Conservation (phyloP, 1,139 yeast genomes). For the Kazachstania sp. region DNA sequence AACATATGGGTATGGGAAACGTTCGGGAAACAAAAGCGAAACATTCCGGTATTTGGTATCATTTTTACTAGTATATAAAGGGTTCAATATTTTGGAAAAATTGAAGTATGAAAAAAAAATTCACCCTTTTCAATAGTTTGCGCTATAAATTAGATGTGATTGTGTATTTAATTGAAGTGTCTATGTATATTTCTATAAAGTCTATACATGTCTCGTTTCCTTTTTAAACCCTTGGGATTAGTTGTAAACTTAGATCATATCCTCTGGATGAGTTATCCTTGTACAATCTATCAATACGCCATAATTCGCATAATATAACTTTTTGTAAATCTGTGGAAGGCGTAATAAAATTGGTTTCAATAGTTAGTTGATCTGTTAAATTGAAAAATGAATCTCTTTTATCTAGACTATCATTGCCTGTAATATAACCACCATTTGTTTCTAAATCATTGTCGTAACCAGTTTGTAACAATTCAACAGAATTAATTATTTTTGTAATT, state of each 20-base stretch:
- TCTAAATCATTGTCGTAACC: constrained; percentile 36
- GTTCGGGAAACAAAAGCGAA: too few species aligned
- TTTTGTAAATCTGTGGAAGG: constrained; percentile 41
- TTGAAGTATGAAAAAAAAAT: too few species aligned
- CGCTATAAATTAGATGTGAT: too few species aligned
- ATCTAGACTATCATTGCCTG: constrained; percentile 9
- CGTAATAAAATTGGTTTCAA: constrained; percentile 24
- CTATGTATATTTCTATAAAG: not conserved
- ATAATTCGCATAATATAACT: constrained; percentile 54
- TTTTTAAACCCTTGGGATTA: constrained; percentile 13
- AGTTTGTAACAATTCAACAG: constrained; percentile 67
- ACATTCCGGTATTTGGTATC: too few species aligned
- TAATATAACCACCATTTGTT: constrained; percentile 13
- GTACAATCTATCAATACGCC: constrained; percentile 59
- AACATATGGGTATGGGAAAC: too few species aligned
- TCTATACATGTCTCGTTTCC: too few species aligned
- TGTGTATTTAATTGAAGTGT: too few species aligned
- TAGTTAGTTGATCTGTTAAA: constrained; percentile 22
- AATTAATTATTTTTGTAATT: constrained; percentile 66
- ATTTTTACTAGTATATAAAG: too few species aligned
- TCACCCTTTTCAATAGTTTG: too few species aligned
- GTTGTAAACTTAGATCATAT: constrained; percentile 57
- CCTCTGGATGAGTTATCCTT: constrained; percentile 56
- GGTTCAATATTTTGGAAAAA: too few species aligned
- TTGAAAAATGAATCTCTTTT: constrained; percentile 31